Conservation (phyloP, 257 asterid species). For the Eucommia ulmoides region DNA sequence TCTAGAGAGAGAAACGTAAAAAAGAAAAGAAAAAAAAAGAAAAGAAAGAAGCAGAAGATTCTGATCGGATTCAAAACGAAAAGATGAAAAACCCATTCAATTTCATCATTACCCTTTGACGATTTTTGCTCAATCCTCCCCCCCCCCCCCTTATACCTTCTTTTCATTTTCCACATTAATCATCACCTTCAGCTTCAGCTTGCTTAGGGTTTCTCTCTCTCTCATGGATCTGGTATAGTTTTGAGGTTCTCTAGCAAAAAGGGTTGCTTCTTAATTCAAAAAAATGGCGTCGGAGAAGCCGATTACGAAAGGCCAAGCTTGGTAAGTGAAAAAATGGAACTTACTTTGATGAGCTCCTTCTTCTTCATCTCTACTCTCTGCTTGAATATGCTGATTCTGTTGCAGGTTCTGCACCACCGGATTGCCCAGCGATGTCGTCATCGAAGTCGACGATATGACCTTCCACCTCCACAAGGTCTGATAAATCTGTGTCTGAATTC, state of each 20-base stretch:
- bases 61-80: conserved; percentile 27
- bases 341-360: neutral
- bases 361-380: neutral
- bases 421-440: conserved; percentile 69
- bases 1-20: conserved; percentile 6
- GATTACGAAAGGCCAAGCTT: conserved; percentile 84
- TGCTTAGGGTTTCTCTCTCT: neutral
- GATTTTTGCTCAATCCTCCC: conserved; percentile 15
- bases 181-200: conserved; percentile 22
- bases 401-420: conserved; percentile 95
- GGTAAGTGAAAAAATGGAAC: conserved; percentile 28
- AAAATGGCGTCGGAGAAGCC: conserved; percentile 60
- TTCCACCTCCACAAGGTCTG: conserved; percentile 98
- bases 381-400: neutral
- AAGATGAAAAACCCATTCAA: conserved; percentile 21
- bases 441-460: conserved; percentile 80
- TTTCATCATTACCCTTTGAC: conserved; percentile 33
- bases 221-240: conserved; percentile 32
- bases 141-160: conserved; percentile 15
- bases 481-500: conserved; percentile 11
- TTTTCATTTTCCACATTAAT: conserved; percentile 21
- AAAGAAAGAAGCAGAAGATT: conserved; percentile 23
- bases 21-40: conserved; percentile 4
- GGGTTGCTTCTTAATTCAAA: neutral
- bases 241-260: neutral